Conservation (phyloP, 2,329 filamentous ascomycete genomes). For the Pestalotiopsis sp. region DNA sequence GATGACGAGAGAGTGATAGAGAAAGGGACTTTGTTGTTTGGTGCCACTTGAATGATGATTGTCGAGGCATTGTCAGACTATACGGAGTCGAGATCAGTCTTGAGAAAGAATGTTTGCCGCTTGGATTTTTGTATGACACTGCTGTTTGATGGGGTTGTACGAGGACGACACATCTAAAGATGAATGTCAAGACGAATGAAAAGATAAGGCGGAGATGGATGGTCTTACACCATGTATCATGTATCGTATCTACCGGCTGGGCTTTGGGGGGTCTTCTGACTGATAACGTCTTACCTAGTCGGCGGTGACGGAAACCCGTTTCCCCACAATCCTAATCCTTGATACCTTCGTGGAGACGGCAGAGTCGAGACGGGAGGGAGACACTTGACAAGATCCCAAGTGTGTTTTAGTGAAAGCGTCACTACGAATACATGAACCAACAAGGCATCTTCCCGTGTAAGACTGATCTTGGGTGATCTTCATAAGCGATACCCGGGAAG, state of each 20-base stretch:
- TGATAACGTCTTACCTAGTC: conserved; percentile 6
- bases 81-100: too few relatives aligned
- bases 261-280: not conserved
- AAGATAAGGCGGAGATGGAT: not conserved
- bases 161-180: too few relatives aligned
- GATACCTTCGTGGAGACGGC: too few relatives aligned
- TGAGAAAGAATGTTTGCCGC: too few relatives aligned
- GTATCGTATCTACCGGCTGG: not conserved
- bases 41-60: too few relatives aligned
- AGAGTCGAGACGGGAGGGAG: too few relatives aligned
- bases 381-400: not conserved
- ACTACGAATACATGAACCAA: not conserved
- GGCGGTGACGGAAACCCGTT: conserved; percentile 7
- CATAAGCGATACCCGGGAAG: not conserved
- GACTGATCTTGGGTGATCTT: not conserved
- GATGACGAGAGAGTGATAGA: not conserved
- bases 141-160: too few relatives aligned
- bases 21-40: too few relatives aligned
- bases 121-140: too few relatives aligned
- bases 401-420: not conserved
- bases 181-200: too few relatives aligned
- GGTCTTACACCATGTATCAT: not conserved
- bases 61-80: too few relatives aligned
- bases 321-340: not conserved
- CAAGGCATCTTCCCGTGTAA: not conserved